phyloP scores from a whole-genome alignment of 208 protist genomes.

The Wallacemonas sp. region DNA sequence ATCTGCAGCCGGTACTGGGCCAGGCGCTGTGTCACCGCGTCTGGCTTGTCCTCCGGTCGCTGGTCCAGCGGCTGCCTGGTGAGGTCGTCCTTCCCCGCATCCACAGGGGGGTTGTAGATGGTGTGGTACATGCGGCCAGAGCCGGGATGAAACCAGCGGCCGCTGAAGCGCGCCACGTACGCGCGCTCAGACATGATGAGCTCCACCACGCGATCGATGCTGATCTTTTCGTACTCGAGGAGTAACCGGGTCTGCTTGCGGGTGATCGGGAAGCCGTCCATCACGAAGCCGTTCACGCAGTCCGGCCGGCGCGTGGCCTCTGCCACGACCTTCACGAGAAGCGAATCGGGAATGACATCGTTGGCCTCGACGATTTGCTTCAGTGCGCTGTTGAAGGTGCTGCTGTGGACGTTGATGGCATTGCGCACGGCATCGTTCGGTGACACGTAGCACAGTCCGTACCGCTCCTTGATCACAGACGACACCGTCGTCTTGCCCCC shows the following conservation, averaged over 20 bases:
- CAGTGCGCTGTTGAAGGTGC: conserved; percentile 45
- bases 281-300: conserved; percentile 88
- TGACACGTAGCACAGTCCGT: conserved; percentile 83
- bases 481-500: conserved; percentile 79
- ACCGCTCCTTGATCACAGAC: conserved; percentile 80
- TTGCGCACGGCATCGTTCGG: conserved; percentile 71
- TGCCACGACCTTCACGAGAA: conserved; percentile 67
- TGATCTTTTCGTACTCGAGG: conserved; percentile 48
- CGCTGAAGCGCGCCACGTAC: conserved; percentile 75
- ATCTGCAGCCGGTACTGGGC: conserved; percentile 76
- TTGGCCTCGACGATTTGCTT: conserved; percentile 68
- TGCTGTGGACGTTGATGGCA: conserved; percentile 62
- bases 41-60: conserved; percentile 86
- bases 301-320: conserved; percentile 76
- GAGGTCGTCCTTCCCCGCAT: conserved; percentile 86
- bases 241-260: conserved; percentile 69
- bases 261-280: conserved; percentile 90
- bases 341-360: conserved; percentile 61
- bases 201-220: conserved; percentile 66
- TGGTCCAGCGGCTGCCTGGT: conserved; percentile 91
- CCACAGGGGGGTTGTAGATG: conserved; percentile 89
- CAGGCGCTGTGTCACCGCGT: conserved; percentile 81
- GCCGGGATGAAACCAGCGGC: conserved; percentile 82
- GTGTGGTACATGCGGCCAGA: conserved; percentile 93
- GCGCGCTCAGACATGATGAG: conserved; percentile 73